phyloP scores from a whole-genome alignment of 805 yeast genomes.

The Yamadazyma olivae region DNA sequence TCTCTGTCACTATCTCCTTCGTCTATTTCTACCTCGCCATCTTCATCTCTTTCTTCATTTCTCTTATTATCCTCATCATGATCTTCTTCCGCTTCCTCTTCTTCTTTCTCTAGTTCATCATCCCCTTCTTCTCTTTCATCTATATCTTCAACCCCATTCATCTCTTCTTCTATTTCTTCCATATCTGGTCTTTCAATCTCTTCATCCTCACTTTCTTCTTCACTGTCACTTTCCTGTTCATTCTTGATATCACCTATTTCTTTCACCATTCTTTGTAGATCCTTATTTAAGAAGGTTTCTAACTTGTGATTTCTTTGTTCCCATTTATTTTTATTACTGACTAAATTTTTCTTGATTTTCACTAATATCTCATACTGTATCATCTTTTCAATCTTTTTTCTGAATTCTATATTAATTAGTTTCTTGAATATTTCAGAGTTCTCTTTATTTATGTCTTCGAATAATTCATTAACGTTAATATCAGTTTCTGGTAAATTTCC shows the following conservation, averaged over 20 bases:
- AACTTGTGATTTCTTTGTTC: constrained; percentile 27
- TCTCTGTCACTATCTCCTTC: constrained; percentile 4
- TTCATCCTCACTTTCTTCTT: constrained; percentile 12
- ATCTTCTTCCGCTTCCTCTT: too few species aligned
- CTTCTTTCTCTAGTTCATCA: background rate
- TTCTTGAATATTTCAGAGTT: constrained; percentile 24
- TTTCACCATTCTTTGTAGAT: constrained; percentile 21
- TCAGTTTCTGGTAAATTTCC: too few species aligned
- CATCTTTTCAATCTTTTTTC: constrained; percentile 28
- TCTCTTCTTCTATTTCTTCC: constrained; percentile 5
- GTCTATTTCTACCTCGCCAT: constrained; percentile 3
- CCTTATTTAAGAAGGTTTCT: constrained; percentile 25
- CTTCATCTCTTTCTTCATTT: constrained; percentile 11
- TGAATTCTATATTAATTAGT: constrained; percentile 31
- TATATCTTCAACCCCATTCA: constrained; percentile 8
- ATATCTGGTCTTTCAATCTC: too few species aligned
- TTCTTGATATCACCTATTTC: constrained; percentile 27
- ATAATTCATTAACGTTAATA: background rate
- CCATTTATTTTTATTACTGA: constrained; percentile 33
- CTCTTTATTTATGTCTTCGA: constrained; percentile 15
- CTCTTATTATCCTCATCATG: too few species aligned
- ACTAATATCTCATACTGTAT: constrained; percentile 34
- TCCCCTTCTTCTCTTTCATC: constrained; percentile 2
- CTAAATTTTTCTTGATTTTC: constrained; percentile 28
- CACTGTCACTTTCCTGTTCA: constrained; percentile 18